Evolutionary conservation across 106 monocot species (phyloP).

Genomic region (Triglochin maritima): DNA sequence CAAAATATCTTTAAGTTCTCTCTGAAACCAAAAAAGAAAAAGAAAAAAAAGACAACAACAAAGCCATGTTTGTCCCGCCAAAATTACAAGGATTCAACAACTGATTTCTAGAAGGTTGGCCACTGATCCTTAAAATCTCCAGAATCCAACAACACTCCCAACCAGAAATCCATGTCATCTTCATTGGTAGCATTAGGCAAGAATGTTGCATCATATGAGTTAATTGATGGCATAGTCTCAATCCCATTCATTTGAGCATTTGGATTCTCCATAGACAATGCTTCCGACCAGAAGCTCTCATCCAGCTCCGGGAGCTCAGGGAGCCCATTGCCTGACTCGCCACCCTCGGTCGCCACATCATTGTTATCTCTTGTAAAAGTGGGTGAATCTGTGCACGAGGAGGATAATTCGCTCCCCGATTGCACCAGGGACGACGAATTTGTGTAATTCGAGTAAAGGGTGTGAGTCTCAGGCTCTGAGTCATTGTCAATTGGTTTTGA

Average conservation of each 20-base stretch:
- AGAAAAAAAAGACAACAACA: no score
- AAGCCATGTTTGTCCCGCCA: no score
- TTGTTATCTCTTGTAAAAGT: not conserved
- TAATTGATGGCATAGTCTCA: not conserved
- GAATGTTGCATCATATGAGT: not conserved
- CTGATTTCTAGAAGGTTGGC: no score
- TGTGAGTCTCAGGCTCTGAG: not conserved
- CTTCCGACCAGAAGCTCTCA: conserved; percentile 3
- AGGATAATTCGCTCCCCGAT: not conserved
- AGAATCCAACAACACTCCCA: conserved; percentile 2
- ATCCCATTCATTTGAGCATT: not conserved
- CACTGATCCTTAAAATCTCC: no score
- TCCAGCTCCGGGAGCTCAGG: not conserved
- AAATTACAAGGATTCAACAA: no score
- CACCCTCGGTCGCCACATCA: not conserved
- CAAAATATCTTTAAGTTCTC: no score
- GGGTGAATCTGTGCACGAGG: not conserved
- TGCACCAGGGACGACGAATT: no score
- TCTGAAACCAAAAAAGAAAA: no score
- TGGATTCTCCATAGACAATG: not conserved
- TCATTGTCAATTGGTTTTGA: no score
- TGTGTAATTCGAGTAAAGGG: not conserved
- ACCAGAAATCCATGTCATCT: conserved; percentile 7
- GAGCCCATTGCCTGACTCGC: not conserved
- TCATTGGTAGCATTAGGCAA: not conserved